Evolutionary conservation across 2,329 filamentous ascomycete species (phyloP).

Genomic region (Xylaria sp.): DNA sequence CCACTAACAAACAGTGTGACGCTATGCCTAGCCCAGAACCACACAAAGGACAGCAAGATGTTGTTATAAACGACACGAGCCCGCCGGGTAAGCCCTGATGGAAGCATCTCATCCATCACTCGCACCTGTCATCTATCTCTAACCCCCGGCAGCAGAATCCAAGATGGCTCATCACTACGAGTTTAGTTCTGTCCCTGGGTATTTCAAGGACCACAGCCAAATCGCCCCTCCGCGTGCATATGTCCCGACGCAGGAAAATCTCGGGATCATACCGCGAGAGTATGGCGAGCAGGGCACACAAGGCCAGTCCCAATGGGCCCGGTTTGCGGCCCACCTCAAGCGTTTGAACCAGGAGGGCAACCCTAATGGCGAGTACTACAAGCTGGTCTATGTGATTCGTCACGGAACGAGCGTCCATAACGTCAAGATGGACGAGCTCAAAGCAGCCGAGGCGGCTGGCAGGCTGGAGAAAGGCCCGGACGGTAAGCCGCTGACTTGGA

Average conservation of each 20-base stretch:
- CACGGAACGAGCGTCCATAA: slow-evolving; percentile 21
- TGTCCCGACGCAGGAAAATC: not conserved
- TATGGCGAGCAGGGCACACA: not conserved
- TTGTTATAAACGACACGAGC: no score
- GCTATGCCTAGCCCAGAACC: not conserved
- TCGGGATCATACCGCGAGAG: not conserved
- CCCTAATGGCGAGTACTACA: slow-evolving; percentile 13
- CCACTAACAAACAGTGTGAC: not conserved
- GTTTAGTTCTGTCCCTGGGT: not conserved
- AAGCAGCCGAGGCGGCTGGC: slow-evolving; percentile 2
- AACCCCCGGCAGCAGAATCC: not conserved
- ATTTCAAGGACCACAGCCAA: not conserved
- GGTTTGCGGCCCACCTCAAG: slow-evolving; percentile 9
- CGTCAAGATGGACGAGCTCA: slow-evolving; percentile 18
- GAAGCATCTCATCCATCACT: not conserved
- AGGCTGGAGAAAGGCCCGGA: slow-evolving; percentile 2
- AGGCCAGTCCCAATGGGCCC: slow-evolving; percentile 9
- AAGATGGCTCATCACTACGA: not conserved
- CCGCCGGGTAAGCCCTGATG: no score
- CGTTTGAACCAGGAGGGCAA: slow-evolving; percentile 4
- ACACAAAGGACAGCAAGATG: not conserved
- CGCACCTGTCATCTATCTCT: not conserved
- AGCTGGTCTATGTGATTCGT: slow-evolving; percentile 20
- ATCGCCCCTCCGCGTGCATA: not conserved
- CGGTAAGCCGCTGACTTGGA: slow-evolving; percentile 8